phyloP scores from a whole-genome alignment of 1,139 yeast genomes.

The Lodderomyces pseudojiufengensis region DNA sequence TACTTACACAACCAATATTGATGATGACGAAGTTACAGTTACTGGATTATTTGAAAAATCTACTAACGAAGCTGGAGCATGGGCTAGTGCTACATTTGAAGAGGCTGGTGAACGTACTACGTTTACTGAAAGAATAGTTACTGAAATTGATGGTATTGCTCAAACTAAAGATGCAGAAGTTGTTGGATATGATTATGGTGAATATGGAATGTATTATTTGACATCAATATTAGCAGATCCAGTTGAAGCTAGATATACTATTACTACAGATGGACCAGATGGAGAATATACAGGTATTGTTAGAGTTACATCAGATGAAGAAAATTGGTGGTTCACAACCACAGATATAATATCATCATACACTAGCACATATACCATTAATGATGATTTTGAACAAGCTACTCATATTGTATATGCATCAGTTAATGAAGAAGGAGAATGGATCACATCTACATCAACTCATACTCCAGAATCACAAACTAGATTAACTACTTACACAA shows the following conservation, averaged over 20 bases:
- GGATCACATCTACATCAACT: constrained; percentile 1
- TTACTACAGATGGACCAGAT: not conserved
- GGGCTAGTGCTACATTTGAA: not conserved
- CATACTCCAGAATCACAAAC: not conserved
- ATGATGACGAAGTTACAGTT: not conserved
- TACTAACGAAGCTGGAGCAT: not conserved
- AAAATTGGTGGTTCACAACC: constrained; percentile 1
- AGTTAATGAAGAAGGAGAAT: not conserved
- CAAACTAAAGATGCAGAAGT: constrained; percentile 2
- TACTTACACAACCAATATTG: not conserved
- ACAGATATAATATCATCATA: constrained; percentile 1
- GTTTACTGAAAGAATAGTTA: constrained; percentile 1
- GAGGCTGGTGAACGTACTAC: not conserved
- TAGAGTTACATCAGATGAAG: constrained; percentile 1
- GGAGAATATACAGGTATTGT: not conserved
- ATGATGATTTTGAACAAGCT: not conserved
- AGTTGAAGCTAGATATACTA: not conserved
- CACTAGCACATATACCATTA: not conserved
- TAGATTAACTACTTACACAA: not conserved
- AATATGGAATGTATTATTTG: not conserved
- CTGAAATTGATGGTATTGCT: not conserved
- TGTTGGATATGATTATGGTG: not conserved
- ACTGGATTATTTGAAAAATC: not conserved
- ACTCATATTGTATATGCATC: not conserved
- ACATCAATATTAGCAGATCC: constrained; percentile 1